Percentiles rank a stretch among this genome's conserved stretches.
Evolutionary conservation across 23 red algal species (phyloP).

Genomic region (Gracilaria gracilis): DNA sequence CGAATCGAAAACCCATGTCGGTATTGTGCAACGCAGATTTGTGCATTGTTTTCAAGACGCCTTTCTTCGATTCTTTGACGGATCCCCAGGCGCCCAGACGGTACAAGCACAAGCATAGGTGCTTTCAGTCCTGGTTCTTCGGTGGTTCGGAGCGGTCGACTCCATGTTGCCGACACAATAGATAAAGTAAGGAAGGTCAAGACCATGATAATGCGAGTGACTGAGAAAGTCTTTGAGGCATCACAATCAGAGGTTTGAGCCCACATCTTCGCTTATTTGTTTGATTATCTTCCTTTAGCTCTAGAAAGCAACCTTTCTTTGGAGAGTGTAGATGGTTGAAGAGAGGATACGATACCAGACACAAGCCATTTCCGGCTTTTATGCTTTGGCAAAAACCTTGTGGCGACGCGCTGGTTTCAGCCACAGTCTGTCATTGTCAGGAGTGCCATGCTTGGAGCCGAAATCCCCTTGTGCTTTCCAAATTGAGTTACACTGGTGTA

Average conservation of each 20-base stretch:
- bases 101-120: slow-evolving; percentile 24
- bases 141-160: not conserved
- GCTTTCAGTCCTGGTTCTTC: not conserved
- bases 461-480: not conserved
- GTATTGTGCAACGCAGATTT: slow-evolving; percentile 17
- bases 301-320: not conserved
- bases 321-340: not conserved
- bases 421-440: not conserved
- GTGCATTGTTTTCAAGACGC: slow-evolving; percentile 5
- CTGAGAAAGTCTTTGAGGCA: not conserved
- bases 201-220: not conserved
- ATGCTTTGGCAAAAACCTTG: not conserved
- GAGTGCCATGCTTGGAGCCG: not conserved
- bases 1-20: slow-evolving; percentile 24
- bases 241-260: not conserved
- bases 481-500: not conserved
- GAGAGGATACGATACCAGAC: no score
- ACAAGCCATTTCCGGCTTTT: not conserved
- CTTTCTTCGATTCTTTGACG: not conserved
- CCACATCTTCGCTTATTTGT: not conserved
- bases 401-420: not conserved
- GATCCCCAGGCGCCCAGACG: slow-evolving; percentile 17
- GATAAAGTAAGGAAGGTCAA: slow-evolving; percentile 5
- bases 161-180: slow-evolving; percentile 35
- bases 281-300: not conserved